These are phyloP conservation scores for Phoma herbarum DNA, from an alignment of 2,329 filamentous ascomycete species.

Conservation along the genomic window DNA sequence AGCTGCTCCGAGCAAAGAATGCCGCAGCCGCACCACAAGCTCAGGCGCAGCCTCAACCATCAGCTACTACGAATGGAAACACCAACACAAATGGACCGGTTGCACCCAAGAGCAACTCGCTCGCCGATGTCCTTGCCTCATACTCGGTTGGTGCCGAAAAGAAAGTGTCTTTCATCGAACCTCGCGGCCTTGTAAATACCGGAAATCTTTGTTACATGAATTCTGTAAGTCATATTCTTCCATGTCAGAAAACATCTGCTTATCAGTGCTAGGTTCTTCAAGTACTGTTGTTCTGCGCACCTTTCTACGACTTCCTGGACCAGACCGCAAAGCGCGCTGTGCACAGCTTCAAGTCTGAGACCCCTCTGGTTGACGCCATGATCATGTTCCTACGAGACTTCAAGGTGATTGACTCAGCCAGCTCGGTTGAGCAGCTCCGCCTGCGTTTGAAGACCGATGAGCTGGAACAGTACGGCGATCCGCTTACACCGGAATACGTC, in stretches of 20 bases:
- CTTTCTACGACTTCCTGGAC: slow-evolving; percentile 94
- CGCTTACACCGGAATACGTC: slow-evolving; percentile 92
- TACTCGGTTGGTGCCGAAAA: slow-evolving; percentile 72
- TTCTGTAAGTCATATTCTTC: slow-evolving; percentile 70
- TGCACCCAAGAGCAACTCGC: slow-evolving; percentile 65
- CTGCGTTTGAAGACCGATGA: slow-evolving; percentile 80
- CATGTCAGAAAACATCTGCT: slow-evolving; percentile 26
- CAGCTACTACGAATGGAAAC: slow-evolving; percentile 38
- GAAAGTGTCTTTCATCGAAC: slow-evolving; percentile 85
- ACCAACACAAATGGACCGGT: slow-evolving; percentile 53
- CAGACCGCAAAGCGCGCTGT: slow-evolving; percentile 83
- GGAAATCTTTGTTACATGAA: slow-evolving; percentile 99
- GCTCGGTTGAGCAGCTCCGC: slow-evolving; percentile 75
- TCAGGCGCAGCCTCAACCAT: slow-evolving; percentile 22
- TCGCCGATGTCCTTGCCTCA: slow-evolving; percentile 78
- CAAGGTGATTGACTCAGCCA: slow-evolving; percentile 81
- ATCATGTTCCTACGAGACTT: slow-evolving; percentile 97
- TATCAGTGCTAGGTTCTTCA: slow-evolving; percentile 77
- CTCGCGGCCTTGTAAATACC: slow-evolving; percentile 92
- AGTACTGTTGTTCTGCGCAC: slow-evolving; percentile 90
- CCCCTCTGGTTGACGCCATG: slow-evolving; percentile 93
- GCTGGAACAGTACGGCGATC: slow-evolving; percentile 87
- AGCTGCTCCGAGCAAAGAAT: slow-evolving; percentile 67
- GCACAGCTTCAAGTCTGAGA: slow-evolving; percentile 94
- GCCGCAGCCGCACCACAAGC: slow-evolving; percentile 44